A percentile compares a stretch with the other conserved stretches of the same genome.
phyloP scores from a whole-genome alignment of 306 rosid genomes.

The Vicia faba region DNA sequence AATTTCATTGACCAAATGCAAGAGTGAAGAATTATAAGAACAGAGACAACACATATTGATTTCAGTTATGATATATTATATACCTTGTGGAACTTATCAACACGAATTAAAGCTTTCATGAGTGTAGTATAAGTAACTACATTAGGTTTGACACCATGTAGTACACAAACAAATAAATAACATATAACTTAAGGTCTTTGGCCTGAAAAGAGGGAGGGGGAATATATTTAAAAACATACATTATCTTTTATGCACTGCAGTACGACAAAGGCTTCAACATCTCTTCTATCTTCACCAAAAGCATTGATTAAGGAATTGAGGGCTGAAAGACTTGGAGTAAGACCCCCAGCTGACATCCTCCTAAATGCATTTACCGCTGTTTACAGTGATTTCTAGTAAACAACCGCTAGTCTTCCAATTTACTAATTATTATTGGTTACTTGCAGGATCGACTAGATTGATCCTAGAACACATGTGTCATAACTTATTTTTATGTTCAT shows the following conservation, averaged over 20 bases:
- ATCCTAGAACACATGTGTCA: too few relatives aligned
- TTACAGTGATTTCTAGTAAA: too few relatives aligned
- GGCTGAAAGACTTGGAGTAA: constrained; percentile 84
- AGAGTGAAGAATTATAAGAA: constrained; percentile 16
- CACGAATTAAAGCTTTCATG: constrained; percentile 86
- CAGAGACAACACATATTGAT: neutral
- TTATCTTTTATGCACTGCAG: constrained; percentile 88
- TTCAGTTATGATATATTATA: neutral
- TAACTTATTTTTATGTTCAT: too few relatives aligned
- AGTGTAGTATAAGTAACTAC: constrained; percentile 93
- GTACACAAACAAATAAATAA: constrained; percentile 36
- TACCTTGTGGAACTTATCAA: constrained; percentile 73
- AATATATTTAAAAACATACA: constrained; percentile 38
- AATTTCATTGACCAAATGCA: neutral
- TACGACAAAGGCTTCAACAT: constrained; percentile 91
- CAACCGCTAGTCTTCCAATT: too few relatives aligned
- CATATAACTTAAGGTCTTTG: neutral
- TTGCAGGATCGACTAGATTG: too few relatives aligned
- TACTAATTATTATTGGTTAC: too few relatives aligned
- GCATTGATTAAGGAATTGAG: constrained; percentile 91
- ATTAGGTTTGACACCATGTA: constrained; percentile 83
- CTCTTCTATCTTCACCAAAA: constrained; percentile 90
- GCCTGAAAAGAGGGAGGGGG: neutral
- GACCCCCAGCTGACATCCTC: constrained; percentile 77
- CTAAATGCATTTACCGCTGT: constrained; percentile 84